Conservation (phyloP, 1,284 basidiomycete species). For the Pulveroboletus sp. region DNA sequence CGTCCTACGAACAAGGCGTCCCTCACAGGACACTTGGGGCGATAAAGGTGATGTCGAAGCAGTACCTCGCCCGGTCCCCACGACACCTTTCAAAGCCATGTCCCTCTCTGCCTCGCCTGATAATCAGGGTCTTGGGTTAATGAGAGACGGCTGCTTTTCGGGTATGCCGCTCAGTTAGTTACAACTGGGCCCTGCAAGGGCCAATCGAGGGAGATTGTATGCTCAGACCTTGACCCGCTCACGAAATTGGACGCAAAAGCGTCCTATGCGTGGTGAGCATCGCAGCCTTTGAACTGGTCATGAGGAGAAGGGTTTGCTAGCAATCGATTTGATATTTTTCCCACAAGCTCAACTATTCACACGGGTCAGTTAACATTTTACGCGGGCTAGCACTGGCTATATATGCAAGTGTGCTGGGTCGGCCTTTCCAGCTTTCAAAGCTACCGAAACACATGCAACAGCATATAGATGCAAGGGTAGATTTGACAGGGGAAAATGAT, state of each 20-base stretch:
- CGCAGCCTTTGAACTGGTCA: constrained; percentile 38
- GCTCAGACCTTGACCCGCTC: constrained; percentile 41
- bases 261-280: constrained; percentile 32
- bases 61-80: constrained; percentile 29
- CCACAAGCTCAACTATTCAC: no score
- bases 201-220: constrained; percentile 35
- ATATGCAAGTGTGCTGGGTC: no score
- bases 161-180: constrained; percentile 35
- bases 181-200: constrained; percentile 36
- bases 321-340: no score
- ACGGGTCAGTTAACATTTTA: no score
- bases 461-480: no score
- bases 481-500: no score
- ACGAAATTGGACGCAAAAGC: constrained; percentile 19
- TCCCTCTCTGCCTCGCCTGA: constrained; percentile 28
- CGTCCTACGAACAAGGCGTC: constrained; percentile 20
- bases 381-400: no score
- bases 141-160: constrained; percentile 27
- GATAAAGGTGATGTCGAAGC: constrained; percentile 14
- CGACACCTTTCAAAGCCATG: constrained; percentile 31
- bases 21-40: constrained; percentile 20
- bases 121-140: constrained; percentile 30
- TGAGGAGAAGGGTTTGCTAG: neutral
- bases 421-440: no score
- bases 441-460: no score